Evolutionary conservation across 2,329 filamentous ascomycete genomes (phyloP).

Genomic region (Neopestalotiopsis sp.): DNA sequence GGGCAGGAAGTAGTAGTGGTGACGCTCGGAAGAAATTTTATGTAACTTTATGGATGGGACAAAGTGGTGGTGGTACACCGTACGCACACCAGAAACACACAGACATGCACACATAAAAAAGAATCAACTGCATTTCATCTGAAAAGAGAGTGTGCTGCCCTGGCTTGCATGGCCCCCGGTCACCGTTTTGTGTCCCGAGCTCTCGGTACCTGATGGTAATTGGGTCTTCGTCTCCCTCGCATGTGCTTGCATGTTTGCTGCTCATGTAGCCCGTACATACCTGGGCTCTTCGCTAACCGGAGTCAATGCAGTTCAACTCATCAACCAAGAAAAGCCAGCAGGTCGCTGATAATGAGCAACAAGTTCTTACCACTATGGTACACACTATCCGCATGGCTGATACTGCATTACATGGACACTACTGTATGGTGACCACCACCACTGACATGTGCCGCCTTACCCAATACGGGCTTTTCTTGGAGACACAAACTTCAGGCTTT

Average conservation of each 20-base stretch:
- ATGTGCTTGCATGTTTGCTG: conserved; percentile 4
- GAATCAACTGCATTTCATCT: background rate
- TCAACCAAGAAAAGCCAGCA: background rate
- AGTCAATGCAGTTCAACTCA: background rate
- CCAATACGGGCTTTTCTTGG: background rate
- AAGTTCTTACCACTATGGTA: background rate
- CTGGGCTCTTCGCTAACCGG: background rate
- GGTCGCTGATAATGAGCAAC: background rate
- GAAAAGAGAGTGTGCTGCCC: no score
- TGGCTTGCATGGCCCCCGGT: background rate
- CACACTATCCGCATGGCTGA: no score
- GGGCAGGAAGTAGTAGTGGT: background rate
- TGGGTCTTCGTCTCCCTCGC: background rate
- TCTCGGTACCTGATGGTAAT: conserved; percentile 12
- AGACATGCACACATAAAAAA: background rate
- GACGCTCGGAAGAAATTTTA: conserved; percentile 1
- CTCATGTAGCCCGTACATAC: background rate
- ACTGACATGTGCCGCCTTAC: background rate
- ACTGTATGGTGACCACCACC: background rate
- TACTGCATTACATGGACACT: background rate
- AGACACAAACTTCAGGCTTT: background rate
- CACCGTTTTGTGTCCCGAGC: conserved; percentile 8
- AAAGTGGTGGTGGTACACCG: no score
- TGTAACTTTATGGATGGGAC: background rate
- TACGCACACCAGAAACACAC: no score